Evolutionary conservation across 1,284 basidiomycete species (phyloP), one percentile per base, ranked within the genome.

Genomic region (Wolfiporia cocos): DNA sequence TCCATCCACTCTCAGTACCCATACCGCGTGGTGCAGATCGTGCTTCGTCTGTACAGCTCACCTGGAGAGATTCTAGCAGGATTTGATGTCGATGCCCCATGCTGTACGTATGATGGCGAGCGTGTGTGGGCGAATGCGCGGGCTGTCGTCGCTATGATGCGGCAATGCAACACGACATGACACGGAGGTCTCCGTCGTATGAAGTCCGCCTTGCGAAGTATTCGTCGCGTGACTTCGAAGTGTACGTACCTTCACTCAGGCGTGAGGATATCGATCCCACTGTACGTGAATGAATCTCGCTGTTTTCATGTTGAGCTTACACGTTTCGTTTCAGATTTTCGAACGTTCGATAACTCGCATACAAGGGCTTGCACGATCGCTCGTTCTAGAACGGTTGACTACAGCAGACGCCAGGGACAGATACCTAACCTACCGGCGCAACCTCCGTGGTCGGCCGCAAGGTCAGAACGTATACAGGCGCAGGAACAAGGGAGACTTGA

Each of bases 1-100:
- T 79, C 77, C 6, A 78, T 81, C 50, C 71, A 80, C 53, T 76
- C 74, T 18, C 77, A 79, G 64, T 79, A 76, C 52, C 77, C 77
- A 0, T 78, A 78, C 49, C 72, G 77, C 22, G 69, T 70, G 11
- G 64, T 80, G 14, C 77, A 79, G 54, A 76, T 80, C 42, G 68
- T 78, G 4, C 59, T 78, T 12, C 70, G 76, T 19, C 59, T 80
- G 3, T 80, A 78, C 49, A 59, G 57, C 15, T 76, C 75, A 23
- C 77, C 76, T 10, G 75, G 76, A 2, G 78, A 81, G 53, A 68
- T 80, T 41, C 63, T 81, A 1, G 74, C 76, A 3, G 77, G 77
- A 4, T 81, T 81, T 47, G 78, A 80, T 49, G 70, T 81, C 29
- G 78, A 80, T 44, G 70, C 72, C 0, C 71, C 76, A 10, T 78